phyloP scores from a whole-genome alignment of 768 basidiomycete genomes.

The Hemileccinum rubropunctum region DNA sequence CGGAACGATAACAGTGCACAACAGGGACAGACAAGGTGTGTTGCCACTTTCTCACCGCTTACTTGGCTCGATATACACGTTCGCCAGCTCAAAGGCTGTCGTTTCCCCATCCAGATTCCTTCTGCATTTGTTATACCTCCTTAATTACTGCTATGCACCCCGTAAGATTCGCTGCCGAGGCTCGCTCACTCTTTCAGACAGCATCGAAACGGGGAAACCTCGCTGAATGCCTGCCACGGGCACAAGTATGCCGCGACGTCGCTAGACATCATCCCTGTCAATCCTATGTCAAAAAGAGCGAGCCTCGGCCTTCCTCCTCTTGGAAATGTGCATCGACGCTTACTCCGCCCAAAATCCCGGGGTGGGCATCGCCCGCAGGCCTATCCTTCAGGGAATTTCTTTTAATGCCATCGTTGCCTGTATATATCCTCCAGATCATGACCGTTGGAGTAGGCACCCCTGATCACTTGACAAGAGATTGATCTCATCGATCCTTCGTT shows the following conservation, averaged over 20 bases:
- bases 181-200: background rate
- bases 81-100: background rate
- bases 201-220: background rate
- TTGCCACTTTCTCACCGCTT: background rate
- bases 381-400: background rate
- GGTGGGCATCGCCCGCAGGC: background rate
- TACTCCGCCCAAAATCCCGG: conserved; percentile 4
- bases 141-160: background rate
- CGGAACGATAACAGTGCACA: conserved; percentile 11
- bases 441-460: background rate
- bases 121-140: no score
- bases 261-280: background rate
- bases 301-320: background rate
- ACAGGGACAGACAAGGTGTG: background rate
- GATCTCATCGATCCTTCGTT: conserved; percentile 1
- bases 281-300: background rate
- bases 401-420: conserved; percentile 1
- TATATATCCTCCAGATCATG: conserved; percentile 2
- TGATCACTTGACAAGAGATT: background rate
- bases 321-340: background rate
- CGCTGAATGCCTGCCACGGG: background rate
- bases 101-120: conserved; percentile 2
- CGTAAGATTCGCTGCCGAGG: conserved; percentile 1
- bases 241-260: background rate
- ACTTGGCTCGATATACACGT: background rate